A percentile compares a stretch with the other conserved stretches of the same genome.
Conservation (phyloP, 495 filamentous ascomycete species). For the Staphylotrichum tortipilum region DNA sequence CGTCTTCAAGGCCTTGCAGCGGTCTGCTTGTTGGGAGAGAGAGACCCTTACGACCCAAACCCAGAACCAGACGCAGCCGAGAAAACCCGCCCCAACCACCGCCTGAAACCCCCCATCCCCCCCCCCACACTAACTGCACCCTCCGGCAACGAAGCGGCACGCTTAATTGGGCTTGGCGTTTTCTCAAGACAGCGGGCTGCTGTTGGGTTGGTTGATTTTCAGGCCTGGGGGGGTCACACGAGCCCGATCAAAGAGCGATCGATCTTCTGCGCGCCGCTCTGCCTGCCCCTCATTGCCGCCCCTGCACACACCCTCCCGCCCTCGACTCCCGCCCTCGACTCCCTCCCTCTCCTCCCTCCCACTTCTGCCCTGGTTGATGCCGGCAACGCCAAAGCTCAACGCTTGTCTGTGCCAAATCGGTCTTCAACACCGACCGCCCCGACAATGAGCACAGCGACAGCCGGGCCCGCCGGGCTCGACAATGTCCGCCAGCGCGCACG, state of each 20-base stretch:
- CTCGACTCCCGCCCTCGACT: background rate
- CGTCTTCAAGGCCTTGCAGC: background rate
- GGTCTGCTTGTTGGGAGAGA: too few species aligned
- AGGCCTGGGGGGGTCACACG: too few species aligned
- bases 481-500: slow-evolving; percentile 17
- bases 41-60: too few species aligned
- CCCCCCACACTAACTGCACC: background rate
- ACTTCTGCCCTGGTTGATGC: background rate
- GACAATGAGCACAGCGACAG: slow-evolving; percentile 17
- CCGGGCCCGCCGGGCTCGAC: slow-evolving; percentile 17
- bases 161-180: slow-evolving; percentile 11
- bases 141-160: background rate
- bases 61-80: background rate
- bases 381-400: slow-evolving; percentile 19
- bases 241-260: background rate
- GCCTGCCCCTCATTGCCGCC: background rate
- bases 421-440: slow-evolving; percentile 21
- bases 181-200: too few species aligned
- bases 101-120: background rate
- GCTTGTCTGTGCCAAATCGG: slow-evolving; percentile 13
- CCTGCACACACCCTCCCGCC: too few species aligned
- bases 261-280: too few species aligned
- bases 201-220: background rate
- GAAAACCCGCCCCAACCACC: background rate
- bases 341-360: background rate